These are phyloP conservation scores for Aspergillus sp. DNA, from an alignment of 2,329 filamentous ascomycete genomes.

Conservation along the genomic window DNA sequence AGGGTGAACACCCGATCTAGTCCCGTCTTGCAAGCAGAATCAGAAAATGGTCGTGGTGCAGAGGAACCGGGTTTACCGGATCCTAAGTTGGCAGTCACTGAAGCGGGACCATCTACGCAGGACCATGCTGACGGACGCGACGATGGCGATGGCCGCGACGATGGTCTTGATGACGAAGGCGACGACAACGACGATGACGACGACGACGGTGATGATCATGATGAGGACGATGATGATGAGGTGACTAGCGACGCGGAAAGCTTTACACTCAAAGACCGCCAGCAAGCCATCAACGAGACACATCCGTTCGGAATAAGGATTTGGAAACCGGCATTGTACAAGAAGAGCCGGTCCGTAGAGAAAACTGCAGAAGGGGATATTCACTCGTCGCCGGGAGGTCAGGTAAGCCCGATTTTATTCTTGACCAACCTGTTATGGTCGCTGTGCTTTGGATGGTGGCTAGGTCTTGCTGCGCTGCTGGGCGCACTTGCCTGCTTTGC, in stretches of 20 bases:
- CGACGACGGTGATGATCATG: conserved; percentile 44
- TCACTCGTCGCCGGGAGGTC: conserved; percentile 83
- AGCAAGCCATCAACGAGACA: conserved; percentile 96
- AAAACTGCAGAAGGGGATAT: conserved; percentile 95
- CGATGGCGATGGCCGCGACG: conserved; percentile 10
- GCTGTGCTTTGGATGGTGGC: conserved; percentile 90
- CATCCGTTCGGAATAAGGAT: conserved; percentile 98
- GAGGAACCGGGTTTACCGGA: conserved; percentile 32
- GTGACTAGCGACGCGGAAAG: conserved; percentile 88
- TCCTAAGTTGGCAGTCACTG: conserved; percentile 15
- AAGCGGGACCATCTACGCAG: conserved; percentile 5
- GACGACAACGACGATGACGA: conserved; percentile 16
- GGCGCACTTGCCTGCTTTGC: conserved; percentile 72
- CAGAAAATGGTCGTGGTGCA: conserved; percentile 26
- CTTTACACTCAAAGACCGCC: conserved; percentile 93
- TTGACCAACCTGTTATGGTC: conserved; percentile 90
- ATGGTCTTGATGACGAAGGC: conserved; percentile 17
- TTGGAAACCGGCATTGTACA: conserved; percentile 98
- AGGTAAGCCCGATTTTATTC: conserved; percentile 74
- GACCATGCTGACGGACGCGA: no score
- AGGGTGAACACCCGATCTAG: conserved; percentile 26
- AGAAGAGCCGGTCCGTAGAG: conserved; percentile 92
- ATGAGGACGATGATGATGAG: conserved; percentile 56
- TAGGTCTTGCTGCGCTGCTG: conserved; percentile 64
- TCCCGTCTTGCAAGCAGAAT: conserved; percentile 28